Percentiles rank a stretch among this genome's conserved stretches.
Evolutionary conservation across 768 basidiomycete genomes (phyloP).

Genomic region (Hebeloma cylindrosporum): DNA sequence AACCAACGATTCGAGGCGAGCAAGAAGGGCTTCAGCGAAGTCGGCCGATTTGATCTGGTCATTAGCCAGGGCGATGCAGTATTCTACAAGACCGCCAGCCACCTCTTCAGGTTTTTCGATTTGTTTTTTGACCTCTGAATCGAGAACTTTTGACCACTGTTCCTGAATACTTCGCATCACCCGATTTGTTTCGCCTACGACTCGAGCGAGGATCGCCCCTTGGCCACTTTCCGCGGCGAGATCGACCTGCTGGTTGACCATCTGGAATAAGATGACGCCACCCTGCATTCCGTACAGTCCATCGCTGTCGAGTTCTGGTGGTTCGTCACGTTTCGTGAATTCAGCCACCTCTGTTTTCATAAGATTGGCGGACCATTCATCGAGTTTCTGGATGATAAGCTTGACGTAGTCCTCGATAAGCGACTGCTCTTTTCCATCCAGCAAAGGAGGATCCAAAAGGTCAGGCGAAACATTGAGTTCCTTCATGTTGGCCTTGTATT

Average conservation of each 20-base stretch:
- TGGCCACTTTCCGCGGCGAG: conserved; percentile 95
- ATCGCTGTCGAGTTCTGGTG: conserved; percentile 87
- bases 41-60: conserved; percentile 97
- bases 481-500: conserved; percentile 94
- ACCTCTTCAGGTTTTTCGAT: conserved; percentile 86
- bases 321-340: conserved; percentile 78
- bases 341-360: conserved; percentile 89
- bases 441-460: conserved; percentile 82
- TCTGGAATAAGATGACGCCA: conserved; percentile 94
- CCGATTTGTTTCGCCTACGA: conserved; percentile 83
- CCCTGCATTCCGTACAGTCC: conserved; percentile 90
- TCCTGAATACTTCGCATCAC: conserved; percentile 89
- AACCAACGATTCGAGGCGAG: conserved; percentile 86
- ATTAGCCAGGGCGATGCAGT: conserved; percentile 94
- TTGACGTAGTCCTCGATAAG: conserved; percentile 95
- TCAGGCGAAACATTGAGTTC: conserved; percentile 84
- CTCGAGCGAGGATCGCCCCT: conserved; percentile 87
- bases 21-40: conserved; percentile 83
- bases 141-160: conserved; percentile 83
- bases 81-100: conserved; percentile 88
- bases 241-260: conserved; percentile 97
- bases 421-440: conserved; percentile 91
- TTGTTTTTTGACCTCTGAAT: conserved; percentile 84
- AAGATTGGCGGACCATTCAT: conserved; percentile 94
- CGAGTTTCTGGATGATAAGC: conserved; percentile 90